A percentile compares a stretch with the other conserved stretches of the same genome.
Evolutionary conservation across 306 rosid species (phyloP).

Genomic region (Astragalus glycyphyllos): DNA sequence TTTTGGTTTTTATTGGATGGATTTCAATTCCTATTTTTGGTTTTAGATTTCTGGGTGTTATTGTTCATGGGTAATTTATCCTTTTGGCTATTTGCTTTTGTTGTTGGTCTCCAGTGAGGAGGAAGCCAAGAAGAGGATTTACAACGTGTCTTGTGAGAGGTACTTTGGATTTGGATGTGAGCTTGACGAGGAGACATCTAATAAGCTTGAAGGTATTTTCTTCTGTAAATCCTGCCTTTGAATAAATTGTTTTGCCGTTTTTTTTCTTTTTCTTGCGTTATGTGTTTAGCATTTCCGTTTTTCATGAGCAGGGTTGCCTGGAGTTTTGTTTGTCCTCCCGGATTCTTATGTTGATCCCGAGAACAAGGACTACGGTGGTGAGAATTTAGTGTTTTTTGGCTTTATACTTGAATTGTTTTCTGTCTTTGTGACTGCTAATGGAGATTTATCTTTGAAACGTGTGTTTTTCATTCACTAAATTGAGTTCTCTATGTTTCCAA

Average conservation of each 20-base stretch:
- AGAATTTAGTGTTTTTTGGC: constrained; percentile 30
- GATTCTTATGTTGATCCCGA: constrained; percentile 95
- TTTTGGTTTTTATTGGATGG: background rate
- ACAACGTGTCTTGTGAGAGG: constrained; percentile 90
- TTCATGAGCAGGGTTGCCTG: constrained; percentile 66
- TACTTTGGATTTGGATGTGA: constrained; percentile 92
- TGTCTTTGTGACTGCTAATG: background rate
- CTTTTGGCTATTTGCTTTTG: background rate
- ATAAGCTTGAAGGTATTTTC: constrained; percentile 79
- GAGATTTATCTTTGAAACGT: background rate
- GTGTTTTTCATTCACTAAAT: background rate
- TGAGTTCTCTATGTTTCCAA: background rate
- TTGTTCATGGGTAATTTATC: background rate
- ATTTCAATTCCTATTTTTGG: background rate
- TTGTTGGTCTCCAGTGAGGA: constrained; percentile 60
- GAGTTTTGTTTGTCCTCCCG: constrained; percentile 88
- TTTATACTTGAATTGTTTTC: background rate
- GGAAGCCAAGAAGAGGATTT: constrained; percentile 91
- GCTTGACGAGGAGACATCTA: constrained; percentile 93
- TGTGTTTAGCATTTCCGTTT: background rate
- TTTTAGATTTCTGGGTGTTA: background rate
- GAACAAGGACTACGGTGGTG: constrained; percentile 88
- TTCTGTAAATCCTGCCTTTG: constrained; percentile 27
- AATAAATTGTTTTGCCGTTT: background rate
- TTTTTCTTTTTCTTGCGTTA: background rate